phyloP scores from a whole-genome alignment of 345 rosid species.

The Punica granatum region DNA sequence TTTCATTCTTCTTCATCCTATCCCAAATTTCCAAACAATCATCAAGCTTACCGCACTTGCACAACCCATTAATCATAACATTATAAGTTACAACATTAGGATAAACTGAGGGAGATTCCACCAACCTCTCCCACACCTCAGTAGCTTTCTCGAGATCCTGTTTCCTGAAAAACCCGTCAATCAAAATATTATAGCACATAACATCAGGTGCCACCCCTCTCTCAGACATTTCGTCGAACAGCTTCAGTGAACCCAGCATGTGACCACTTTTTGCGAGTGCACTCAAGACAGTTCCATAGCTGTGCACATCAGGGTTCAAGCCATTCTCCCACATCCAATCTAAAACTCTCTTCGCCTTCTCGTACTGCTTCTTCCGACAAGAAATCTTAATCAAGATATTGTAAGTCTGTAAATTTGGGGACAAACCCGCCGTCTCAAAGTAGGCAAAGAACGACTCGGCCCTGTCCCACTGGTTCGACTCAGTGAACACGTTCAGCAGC shows the following conservation, averaged over 20 bases:
- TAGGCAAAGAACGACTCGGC: conserved; percentile 48
- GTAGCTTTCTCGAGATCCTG: conserved; percentile 42
- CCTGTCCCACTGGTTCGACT: conserved; percentile 42
- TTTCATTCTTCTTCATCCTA: conserved; percentile 62
- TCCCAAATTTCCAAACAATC: conserved; percentile 70
- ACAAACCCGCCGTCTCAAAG: conserved; percentile 36
- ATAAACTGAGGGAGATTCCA: conserved; percentile 38
- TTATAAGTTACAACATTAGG: conserved; percentile 78
- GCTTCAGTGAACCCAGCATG: conserved; percentile 36
- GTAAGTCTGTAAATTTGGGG: conserved; percentile 64
- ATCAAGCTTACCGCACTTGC: conserved; percentile 58
- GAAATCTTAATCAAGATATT: conserved; percentile 68
- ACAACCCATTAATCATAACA: conserved; percentile 75
- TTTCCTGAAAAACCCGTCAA: conserved; percentile 60
- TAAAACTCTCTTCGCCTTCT: conserved; percentile 45
- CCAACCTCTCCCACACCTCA: conserved; percentile 56
- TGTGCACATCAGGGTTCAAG: conserved; percentile 48
- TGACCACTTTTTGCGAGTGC: conserved; percentile 49
- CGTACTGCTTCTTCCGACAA: conserved; percentile 53
- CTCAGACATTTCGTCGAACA: conserved; percentile 80
- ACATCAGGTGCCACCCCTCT: conserved; percentile 50
- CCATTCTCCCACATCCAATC: conserved; percentile 51
- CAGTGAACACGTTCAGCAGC: conserved; percentile 53
- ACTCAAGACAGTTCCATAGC: conserved; percentile 51
- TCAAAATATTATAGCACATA: conserved; percentile 62